A percentile compares a stretch with the other conserved stretches of the same genome.
These are phyloP conservation scores for Saccharomycopsis hybrid DNA, from an alignment of 1,139 yeast species.

Conservation along the genomic window DNA sequence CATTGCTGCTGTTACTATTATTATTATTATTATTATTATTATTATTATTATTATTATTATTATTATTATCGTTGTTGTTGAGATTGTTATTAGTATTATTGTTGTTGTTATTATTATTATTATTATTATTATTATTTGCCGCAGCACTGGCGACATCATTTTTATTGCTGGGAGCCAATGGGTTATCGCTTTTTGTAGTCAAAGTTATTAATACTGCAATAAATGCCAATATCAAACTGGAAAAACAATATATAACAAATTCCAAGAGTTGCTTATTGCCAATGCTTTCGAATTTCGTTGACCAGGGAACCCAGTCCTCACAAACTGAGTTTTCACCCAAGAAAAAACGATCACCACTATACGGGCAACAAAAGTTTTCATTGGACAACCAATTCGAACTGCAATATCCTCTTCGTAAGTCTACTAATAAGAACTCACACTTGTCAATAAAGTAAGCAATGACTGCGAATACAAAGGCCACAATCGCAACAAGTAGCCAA, in stretches of 20 bases:
- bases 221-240: slow-evolving; percentile 40
- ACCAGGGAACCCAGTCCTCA: slow-evolving; percentile 32
- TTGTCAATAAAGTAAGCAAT: slow-evolving; percentile 49
- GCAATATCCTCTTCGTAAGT: slow-evolving; percentile 52
- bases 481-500: slow-evolving; percentile 46
- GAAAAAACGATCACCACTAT: background rate
- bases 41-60: too few relatives aligned
- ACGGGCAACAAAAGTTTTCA: slow-evolving; percentile 35
- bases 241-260: slow-evolving; percentile 36
- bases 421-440: slow-evolving; percentile 45
- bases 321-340: slow-evolving; percentile 33
- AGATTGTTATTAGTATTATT: too few relatives aligned
- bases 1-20: too few relatives aligned
- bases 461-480: slow-evolving; percentile 44
- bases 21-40: too few relatives aligned
- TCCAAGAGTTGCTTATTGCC: slow-evolving; percentile 30
- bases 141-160: too few relatives aligned
- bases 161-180: too few relatives aligned
- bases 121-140: too few relatives aligned
- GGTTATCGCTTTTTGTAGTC: slow-evolving; percentile 39
- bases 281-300: slow-evolving; percentile 27
- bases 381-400: slow-evolving; percentile 40
- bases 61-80: background rate
- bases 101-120: too few relatives aligned
- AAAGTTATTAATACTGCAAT: slow-evolving; percentile 44